Base-by-base conservation (phyloP, 2,329 filamentous ascomycete species). In the Ceratocystis colombiana region DNA sequence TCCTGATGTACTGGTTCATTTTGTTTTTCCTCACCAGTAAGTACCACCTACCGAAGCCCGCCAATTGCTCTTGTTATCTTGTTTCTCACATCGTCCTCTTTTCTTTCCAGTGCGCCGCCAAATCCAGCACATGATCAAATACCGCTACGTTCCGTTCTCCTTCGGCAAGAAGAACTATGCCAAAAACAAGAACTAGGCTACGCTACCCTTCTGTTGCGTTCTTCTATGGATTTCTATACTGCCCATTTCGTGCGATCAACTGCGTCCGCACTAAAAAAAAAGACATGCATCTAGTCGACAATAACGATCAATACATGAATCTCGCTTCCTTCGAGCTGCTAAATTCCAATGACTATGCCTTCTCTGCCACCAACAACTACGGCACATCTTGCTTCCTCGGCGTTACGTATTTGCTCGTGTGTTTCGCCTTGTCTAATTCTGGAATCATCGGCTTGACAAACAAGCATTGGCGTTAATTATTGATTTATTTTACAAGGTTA, bases 61-160 rank as follows among this genome's bases (percentile, higher is more conserved):
- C 68, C 66, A 41, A 67, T 64, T 1, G 25, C 6, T 45, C 28
- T 46, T 64, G 5, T 25, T 25, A 5, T 28, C 30, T 5, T 28
- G 4, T n/a, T 3, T 46, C 45, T 33, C 45, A 61, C 30, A 50
- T 12, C 20, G 17, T 59, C 44, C 65, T 28, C 5, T 28, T 22
- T 46, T 10, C 7, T 45, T 55, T 25, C 37, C 72, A 96, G 91
- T 99, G 94, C 86, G 94, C 77, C 90, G 94, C 81, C 94, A 99
- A 79, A 99, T 99, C 72, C 94, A 99, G 80, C 94, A 97, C 79
- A 99, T 99, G 94, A 93, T 99, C 83, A 99, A 97, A 81, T 99
- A 97, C 81, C 90, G 93, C 78, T 99, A 96, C 75, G 91, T 96
- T 37, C 91, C 92, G 50, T 96, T 96, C 79, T 87, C 89, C 50